Conservation (phyloP, 192 early-diverging fungal species). For the Rhizophagus clarus region DNA sequence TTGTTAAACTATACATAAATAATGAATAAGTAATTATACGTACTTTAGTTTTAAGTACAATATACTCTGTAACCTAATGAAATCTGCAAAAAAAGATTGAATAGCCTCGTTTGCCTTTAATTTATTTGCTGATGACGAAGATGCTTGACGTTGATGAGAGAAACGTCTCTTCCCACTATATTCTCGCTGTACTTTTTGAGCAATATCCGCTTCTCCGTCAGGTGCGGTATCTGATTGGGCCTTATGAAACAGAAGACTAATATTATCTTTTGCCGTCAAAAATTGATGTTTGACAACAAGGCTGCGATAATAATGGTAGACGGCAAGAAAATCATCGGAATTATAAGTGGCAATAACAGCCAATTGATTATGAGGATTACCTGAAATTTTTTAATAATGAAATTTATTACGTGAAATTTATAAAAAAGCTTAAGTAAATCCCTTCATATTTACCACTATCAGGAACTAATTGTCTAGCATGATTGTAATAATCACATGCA, state of each 20-base stretch:
- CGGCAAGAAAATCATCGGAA: constrained; percentile 48
- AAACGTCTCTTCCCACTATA: constrained; percentile 35
- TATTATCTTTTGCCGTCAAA: constrained; percentile 51
- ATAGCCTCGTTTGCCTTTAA: constrained; percentile 34
- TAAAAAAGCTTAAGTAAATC: background rate
- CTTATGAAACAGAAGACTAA: constrained; percentile 46
- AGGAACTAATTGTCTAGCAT: constrained; percentile 63
- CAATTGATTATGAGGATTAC: constrained; percentile 79
- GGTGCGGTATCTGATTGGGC: constrained; percentile 15
- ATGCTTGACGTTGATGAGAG: constrained; percentile 18
- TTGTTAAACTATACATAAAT: background rate
- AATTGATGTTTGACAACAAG: constrained; percentile 51
- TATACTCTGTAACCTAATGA: constrained; percentile 42
- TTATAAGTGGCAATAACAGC: constrained; percentile 67
- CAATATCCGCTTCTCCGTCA: background rate
- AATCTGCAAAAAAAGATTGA: constrained; percentile 38
- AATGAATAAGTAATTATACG: constrained; percentile 25
- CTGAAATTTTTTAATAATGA: constrained; percentile 20
- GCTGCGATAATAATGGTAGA: constrained; percentile 54
- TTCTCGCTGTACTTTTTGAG: constrained; percentile 34
- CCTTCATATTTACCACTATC: constrained; percentile 39
- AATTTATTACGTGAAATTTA: background rate
- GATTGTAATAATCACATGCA: constrained; percentile 63
- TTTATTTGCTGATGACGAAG: constrained; percentile 29
- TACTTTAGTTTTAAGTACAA: constrained; percentile 41